phyloP scores from a whole-genome alignment of 1,284 basidiomycete species.

The Spongispora temasekensis region DNA sequence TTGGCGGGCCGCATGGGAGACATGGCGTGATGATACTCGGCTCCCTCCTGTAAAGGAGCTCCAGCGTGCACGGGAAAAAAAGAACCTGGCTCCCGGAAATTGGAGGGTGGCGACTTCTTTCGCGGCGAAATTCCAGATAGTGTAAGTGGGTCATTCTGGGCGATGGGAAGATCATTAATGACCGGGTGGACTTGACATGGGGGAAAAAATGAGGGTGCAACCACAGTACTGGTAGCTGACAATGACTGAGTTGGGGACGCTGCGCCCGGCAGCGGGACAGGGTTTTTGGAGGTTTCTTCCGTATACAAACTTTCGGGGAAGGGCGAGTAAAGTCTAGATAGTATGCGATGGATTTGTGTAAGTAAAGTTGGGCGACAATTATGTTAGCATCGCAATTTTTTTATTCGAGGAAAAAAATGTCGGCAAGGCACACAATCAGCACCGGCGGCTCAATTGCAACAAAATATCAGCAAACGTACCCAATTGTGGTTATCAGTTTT shows the following conservation, averaged over 20 bases:
- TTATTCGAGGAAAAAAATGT: slow-evolving; percentile 12
- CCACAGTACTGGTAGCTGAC: no score
- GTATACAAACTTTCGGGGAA: slow-evolving; percentile 15
- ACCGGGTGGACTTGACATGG: slow-evolving; percentile 4
- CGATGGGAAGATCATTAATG: slow-evolving; percentile 5
- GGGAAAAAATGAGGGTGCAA: neutral
- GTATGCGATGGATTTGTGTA: no score
- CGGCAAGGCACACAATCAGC: slow-evolving; percentile 28
- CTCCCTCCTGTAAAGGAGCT: slow-evolving; percentile 21
- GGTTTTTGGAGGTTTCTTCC: slow-evolving; percentile 8
- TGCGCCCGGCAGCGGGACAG: slow-evolving; percentile 9
- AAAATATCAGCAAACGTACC: slow-evolving; percentile 24
- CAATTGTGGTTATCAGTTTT: slow-evolving; percentile 35
- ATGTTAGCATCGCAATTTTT: slow-evolving; percentile 27
- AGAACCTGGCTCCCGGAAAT: no score
- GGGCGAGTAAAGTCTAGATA: no score
- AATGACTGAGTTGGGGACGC: slow-evolving; percentile 7
- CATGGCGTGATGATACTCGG: slow-evolving; percentile 9
- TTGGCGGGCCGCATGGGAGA: slow-evolving; percentile 34
- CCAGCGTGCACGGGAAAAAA: slow-evolving; percentile 11
- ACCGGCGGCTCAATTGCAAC: slow-evolving; percentile 20
- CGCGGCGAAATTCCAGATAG: slow-evolving; percentile 53
- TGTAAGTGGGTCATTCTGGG: slow-evolving; percentile 38
- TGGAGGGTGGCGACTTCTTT: slow-evolving; percentile 29
- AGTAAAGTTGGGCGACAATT: no score